Evolutionary conservation across 805 yeast species (phyloP), one percentile per base, ranked within the genome.

Genomic region (Myxozyma melibiosi): DNA sequence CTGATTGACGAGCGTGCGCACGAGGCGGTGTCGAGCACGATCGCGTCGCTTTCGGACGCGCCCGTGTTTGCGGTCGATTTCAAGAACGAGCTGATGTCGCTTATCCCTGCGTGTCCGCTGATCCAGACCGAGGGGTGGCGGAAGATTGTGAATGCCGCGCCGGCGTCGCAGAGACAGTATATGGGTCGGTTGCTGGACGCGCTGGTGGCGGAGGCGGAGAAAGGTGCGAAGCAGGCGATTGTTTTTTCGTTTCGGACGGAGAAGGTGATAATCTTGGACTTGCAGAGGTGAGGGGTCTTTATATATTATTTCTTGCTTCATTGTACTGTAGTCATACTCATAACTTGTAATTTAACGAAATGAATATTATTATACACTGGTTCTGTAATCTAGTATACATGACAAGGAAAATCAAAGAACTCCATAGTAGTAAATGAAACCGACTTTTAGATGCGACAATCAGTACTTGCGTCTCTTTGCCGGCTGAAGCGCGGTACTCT

Each of bases 11-110:
- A 89, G 58, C 84, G 81, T 53, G 82, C 96, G 0, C 81, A 80
- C 60, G 78, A 80, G 53, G 86, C 87, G 0, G 78, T 88, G 0
- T 78, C 79, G 1, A 68, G 73, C 2, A 74, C 85, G 45, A 68
- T 90, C 39, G 77, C 78, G 48, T 78, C 76, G 9, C 70, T 92
- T 38, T 76, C 84, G 0, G 72, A 74, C 22, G 85, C 94, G 0
- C 92, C 97, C 0, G 80, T 92, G 0, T 77, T 90, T 45, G 81
- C 86, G 0, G 82, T 92, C 33, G 98, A 92, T 68, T 72, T 84
- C 11, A 79, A 85, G 59, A 96, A 89, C 65, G 97, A 90, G 60
- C 87, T 89, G 1, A 70, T 94, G 59, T 92, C 90, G 49, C 87
- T 90, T 80, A 87, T 92, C 38, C 78, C 87, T 13, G 80, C 85